A percentile compares a stretch with the other conserved stretches of the same genome.
These are phyloP conservation scores for Trichocomaceae sp. DNA, from an alignment of 2,329 filamentous ascomycete genomes.

Conservation along the genomic window DNA sequence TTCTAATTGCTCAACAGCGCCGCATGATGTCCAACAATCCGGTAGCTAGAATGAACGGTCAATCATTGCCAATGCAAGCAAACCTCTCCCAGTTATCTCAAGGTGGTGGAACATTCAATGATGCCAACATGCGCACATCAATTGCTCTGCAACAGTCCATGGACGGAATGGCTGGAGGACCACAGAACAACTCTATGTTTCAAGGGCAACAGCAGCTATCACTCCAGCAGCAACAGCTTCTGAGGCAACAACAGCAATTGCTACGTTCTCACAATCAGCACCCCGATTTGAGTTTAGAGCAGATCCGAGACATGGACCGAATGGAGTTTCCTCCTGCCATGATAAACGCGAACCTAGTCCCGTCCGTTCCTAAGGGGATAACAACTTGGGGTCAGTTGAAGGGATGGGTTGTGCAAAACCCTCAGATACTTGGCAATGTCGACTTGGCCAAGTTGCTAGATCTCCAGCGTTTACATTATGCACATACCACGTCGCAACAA, in stretches of 20 bases:
- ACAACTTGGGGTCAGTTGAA: constrained; percentile 54
- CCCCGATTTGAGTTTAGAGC: constrained; percentile 35
- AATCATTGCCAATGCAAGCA: constrained; percentile 26
- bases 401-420: constrained; percentile 45
- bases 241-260: constrained; percentile 23
- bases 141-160: constrained; percentile 30
- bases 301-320: constrained; percentile 40
- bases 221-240: constrained; percentile 26
- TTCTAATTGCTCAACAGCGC: constrained; percentile 31
- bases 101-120: constrained; percentile 28
- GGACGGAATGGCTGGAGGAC: constrained; percentile 24
- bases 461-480: constrained; percentile 41
- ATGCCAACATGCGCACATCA: constrained; percentile 29
- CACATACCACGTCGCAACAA: constrained; percentile 26
- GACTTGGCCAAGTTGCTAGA: constrained; percentile 36
- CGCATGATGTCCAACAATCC: constrained; percentile 26
- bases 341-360: constrained; percentile 25
- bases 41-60: constrained; percentile 27
- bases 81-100: constrained; percentile 28
- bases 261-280: constrained; percentile 29
- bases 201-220: constrained; percentile 28
- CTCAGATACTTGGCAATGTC: constrained; percentile 35
- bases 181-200: constrained; percentile 27
- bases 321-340: constrained; percentile 32
- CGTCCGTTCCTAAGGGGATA: constrained; percentile 44